Conservation (phyloP, 163 green algal genomes). For the Scenedesmus sp. region DNA sequence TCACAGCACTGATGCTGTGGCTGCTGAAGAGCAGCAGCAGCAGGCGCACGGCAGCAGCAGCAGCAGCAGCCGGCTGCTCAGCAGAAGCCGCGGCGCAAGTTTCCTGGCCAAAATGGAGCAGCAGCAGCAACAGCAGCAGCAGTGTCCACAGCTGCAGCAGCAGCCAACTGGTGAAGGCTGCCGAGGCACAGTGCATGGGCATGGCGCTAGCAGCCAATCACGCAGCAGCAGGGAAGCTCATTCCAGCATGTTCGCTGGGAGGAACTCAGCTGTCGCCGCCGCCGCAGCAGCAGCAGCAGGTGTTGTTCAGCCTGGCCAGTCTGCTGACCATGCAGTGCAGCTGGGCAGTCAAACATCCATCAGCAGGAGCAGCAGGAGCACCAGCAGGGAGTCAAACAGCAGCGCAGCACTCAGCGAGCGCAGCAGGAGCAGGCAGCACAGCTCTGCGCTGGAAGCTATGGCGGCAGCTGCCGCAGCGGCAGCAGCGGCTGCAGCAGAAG, state of each 20-base stretch:
- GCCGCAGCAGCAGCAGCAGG: constrained; percentile 7
- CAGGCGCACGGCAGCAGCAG: not conserved
- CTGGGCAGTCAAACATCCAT: not conserved
- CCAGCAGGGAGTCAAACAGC: not conserved
- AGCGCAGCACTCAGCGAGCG: not conserved
- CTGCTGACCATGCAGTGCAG: not conserved
- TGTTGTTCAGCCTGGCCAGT: not conserved
- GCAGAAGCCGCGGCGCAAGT: not conserved
- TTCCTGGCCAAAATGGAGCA: not conserved
- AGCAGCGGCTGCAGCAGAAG: constrained; percentile 1
- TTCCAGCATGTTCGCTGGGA: not conserved
- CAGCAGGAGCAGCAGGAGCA: not conserved
- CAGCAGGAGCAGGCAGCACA: constrained; percentile 7
- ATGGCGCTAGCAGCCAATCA: not conserved
- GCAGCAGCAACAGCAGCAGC: not conserved
- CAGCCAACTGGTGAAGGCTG: not conserved
- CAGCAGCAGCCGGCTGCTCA: constrained; percentile 5
- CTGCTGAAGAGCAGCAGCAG: not conserved
- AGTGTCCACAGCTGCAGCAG: not conserved
- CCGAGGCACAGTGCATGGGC: not conserved
- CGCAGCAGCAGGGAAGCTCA: not conserved
- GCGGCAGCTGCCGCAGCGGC: not conserved
- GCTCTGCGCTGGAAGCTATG: not conserved
- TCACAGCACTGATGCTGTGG: no score
- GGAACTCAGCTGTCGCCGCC: not conserved